Evolutionary conservation across 139 green algal species (phyloP).

Genomic region (Haematococcus lacustris): DNA sequence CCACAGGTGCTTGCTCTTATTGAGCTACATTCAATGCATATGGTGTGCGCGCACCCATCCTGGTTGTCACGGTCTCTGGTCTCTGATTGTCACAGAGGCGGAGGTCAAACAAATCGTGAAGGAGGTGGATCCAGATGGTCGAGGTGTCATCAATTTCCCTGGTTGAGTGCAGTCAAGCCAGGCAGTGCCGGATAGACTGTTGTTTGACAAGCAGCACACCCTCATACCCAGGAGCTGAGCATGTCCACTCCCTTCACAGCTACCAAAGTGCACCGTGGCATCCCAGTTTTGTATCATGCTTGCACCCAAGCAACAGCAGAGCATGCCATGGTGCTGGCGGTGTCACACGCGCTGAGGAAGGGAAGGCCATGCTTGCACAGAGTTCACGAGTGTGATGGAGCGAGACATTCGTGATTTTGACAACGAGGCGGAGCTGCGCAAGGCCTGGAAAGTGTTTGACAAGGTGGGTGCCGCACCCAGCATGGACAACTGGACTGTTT

Average conservation of each 20-base stretch:
- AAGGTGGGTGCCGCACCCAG: too few species aligned
- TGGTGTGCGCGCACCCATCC: too few species aligned
- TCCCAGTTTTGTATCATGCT: background rate
- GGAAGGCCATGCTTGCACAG: background rate
- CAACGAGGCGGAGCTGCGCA: slow-evolving; percentile 28
- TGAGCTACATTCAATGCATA: too few species aligned
- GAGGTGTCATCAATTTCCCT: slow-evolving; percentile 19
- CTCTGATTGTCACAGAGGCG: slow-evolving; percentile 13
- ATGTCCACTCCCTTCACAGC: too few species aligned
- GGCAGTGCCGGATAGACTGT: background rate
- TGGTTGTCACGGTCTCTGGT: too few species aligned
- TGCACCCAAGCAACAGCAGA: background rate
- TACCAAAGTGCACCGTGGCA: too few species aligned
- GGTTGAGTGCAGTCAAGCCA: too few species aligned
- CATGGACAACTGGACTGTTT: too few species aligned
- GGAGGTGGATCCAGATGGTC: slow-evolving; percentile 19
- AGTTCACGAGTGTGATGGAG: slow-evolving; percentile 27
- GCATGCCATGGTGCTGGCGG: background rate
- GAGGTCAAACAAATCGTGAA: slow-evolving; percentile 16
- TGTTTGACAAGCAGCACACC: background rate
- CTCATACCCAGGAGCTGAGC: background rate
- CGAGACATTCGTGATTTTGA: slow-evolving; percentile 26
- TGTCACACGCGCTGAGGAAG: background rate
- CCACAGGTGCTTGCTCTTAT: slow-evolving; percentile 6
- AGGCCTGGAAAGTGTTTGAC: slow-evolving; percentile 27